Evolutionary conservation across 2,329 filamentous ascomycete species (phyloP).

Genomic region (Knufia fluminis): DNA sequence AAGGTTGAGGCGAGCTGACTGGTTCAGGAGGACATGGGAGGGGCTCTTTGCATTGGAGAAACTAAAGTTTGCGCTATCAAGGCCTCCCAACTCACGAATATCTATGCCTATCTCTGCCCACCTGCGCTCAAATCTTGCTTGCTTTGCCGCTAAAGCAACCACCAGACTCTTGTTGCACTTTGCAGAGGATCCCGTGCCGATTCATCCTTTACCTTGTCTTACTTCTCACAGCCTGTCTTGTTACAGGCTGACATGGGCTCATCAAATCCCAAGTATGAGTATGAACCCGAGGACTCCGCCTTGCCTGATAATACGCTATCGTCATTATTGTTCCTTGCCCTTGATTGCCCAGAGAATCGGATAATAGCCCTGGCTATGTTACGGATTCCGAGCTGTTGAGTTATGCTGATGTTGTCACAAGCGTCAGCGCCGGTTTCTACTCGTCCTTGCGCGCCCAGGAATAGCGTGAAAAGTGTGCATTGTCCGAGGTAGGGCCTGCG

Average conservation of each 20-base stretch:
- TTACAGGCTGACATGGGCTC: constrained; percentile 10
- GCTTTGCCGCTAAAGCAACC: constrained; percentile 6
- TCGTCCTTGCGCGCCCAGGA: constrained; percentile 5
- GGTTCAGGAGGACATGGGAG: neutral
- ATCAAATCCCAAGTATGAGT: constrained; percentile 9
- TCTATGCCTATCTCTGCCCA: neutral
- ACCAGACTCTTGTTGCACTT: neutral
- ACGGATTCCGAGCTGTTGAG: neutral
- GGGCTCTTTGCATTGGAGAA: neutral
- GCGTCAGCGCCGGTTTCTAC: neutral
- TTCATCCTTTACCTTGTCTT: neutral
- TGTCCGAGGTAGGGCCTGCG: constrained; percentile 1
- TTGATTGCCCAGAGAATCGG: neutral
- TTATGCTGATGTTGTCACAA: constrained; percentile 1
- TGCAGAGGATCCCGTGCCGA: constrained; percentile 2
- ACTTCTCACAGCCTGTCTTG: neutral
- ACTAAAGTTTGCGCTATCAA: constrained; percentile 5
- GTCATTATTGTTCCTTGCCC: neutral
- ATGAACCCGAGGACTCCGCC: constrained; percentile 7
- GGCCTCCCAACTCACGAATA: constrained; percentile 1
- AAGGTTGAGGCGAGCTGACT: constrained; percentile 1
- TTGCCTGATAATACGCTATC: constrained; percentile 3
- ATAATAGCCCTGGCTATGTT: neutral
- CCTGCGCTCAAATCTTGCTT: neutral
- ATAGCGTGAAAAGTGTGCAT: constrained; percentile 6